Evolutionary conservation across 73 alveolate genomes (phyloP).

Genomic region (Diophrys sp.): DNA sequence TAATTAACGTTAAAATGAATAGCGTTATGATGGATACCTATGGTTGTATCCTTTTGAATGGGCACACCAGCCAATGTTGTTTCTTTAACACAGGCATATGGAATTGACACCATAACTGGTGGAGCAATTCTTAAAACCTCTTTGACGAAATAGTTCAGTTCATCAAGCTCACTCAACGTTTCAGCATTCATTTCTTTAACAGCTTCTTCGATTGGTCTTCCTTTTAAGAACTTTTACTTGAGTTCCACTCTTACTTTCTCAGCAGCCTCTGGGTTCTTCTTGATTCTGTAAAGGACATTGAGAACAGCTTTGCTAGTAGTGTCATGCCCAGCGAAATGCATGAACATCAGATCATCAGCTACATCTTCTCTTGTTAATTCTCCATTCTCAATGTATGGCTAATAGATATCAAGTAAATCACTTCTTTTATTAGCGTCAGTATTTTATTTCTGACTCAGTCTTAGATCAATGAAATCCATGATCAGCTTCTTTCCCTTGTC

Average conservation of each 20-base stretch:
- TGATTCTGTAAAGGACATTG: conserved; percentile 8
- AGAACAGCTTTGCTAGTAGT: conserved; percentile 18
- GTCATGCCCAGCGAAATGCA: conserved; percentile 29
- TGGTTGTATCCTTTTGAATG: neutral
- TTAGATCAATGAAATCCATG: too few relatives aligned
- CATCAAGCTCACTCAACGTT: neutral
- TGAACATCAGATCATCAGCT: too few relatives aligned
- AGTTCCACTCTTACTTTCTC: conserved; percentile 3
- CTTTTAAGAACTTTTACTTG: too few relatives aligned
- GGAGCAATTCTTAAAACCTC: conserved; percentile 13
- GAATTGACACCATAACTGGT: conserved; percentile 3
- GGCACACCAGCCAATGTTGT: neutral
- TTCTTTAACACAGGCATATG: neutral
- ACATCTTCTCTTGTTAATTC: too few relatives aligned
- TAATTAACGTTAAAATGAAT: neutral
- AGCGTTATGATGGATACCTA: neutral
- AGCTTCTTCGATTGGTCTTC: too few relatives aligned
- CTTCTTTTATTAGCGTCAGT: too few relatives aligned
- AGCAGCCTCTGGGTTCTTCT: conserved; percentile 11
- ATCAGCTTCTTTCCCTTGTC: too few relatives aligned
- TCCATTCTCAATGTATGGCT: too few relatives aligned
- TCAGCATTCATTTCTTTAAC: too few relatives aligned
- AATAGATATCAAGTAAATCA: too few relatives aligned
- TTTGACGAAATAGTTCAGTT: conserved; percentile 7
- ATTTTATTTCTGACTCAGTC: too few relatives aligned